These are phyloP conservation scores for Penicillium psychrofluorescens DNA, from an alignment of 495 filamentous ascomycete genomes.

Conservation along the genomic window DNA sequence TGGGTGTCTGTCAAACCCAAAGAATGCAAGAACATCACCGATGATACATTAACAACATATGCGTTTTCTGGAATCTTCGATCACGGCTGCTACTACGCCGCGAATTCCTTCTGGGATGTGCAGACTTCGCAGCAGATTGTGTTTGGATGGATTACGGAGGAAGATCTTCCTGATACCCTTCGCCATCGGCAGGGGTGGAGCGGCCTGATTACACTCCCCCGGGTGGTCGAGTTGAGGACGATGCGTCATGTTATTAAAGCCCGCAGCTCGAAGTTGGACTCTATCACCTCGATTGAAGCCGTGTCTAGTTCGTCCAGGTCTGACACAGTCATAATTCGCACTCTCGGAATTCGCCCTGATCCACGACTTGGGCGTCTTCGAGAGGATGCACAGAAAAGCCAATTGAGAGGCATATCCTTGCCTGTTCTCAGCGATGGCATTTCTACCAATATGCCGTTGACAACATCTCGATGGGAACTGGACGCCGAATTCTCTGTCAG, in stretches of 20 bases:
- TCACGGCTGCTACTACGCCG: constrained; percentile 31
- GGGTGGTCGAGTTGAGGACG: constrained; percentile 18
- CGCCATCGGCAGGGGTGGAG: constrained; percentile 35
- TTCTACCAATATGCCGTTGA: constrained; percentile 5
- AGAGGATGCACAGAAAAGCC: constrained; percentile 2
- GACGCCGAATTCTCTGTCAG: constrained; percentile 19
- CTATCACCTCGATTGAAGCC: constrained; percentile 29
- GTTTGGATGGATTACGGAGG: constrained; percentile 32
- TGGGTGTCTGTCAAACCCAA: constrained; percentile 28
- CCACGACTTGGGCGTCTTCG: constrained; percentile 20
- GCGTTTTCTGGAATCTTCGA: constrained; percentile 28
- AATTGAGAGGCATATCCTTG: constrained; percentile 1
- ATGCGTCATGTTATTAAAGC: constrained; percentile 20
- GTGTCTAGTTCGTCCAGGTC: constrained; percentile 3
- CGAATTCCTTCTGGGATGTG: constrained; percentile 32
- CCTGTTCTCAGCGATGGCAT: background rate
- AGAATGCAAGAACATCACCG: background rate
- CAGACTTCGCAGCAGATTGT: constrained; percentile 21
- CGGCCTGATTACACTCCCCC: constrained; percentile 30
- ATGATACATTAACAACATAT: constrained; percentile 13
- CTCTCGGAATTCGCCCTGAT: constrained; percentile 26
- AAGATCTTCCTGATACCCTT: constrained; percentile 26
- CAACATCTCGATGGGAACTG: constrained; percentile 26
- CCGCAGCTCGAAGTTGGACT: constrained; percentile 16
- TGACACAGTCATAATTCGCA: constrained; percentile 24